A percentile compares a stretch with the other conserved stretches of the same genome.
Evolutionary conservation across 2,329 filamentous ascomycete genomes (phyloP).

Genomic region (Apiospora saccharicola): DNA sequence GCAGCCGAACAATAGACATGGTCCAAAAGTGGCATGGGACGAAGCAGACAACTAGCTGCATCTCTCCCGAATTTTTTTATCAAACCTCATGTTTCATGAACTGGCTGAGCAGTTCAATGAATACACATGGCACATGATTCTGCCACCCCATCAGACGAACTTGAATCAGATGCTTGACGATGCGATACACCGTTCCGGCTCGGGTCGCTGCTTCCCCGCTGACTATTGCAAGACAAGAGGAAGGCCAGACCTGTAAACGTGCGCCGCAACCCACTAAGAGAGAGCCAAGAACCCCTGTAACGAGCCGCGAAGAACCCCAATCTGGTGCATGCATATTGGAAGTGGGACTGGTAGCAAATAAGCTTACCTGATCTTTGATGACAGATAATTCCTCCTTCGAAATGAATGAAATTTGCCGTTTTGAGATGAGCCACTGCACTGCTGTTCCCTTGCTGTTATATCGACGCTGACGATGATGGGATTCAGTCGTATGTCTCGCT

Average conservation of each 20-base stretch:
- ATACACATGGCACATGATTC: neutral
- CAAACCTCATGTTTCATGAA: constrained; percentile 8
- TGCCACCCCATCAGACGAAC: constrained; percentile 12
- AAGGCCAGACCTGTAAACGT: neutral
- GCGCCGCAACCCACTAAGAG: neutral
- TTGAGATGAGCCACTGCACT: neutral
- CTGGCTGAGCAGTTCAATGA: neutral
- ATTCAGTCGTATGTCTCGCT: neutral
- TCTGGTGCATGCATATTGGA: constrained; percentile 4
- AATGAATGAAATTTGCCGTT: neutral
- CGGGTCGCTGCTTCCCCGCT: neutral
- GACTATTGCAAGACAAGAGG: neutral
- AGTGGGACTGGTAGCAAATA: neutral
- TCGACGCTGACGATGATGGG: neutral
- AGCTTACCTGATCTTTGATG: constrained; percentile 4
- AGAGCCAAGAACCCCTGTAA: constrained; percentile 12
- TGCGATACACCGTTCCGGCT: constrained; percentile 13
- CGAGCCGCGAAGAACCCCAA: constrained; percentile 3
- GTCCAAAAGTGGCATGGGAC: neutral
- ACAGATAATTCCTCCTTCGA: neutral
- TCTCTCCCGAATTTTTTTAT: neutral
- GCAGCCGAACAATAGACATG: neutral
- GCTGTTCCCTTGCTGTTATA: too few species aligned
- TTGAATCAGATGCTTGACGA: constrained; percentile 13
- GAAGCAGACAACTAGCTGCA: neutral